Conservation (phyloP, 345 rosid species). For the Punica granatum region DNA sequence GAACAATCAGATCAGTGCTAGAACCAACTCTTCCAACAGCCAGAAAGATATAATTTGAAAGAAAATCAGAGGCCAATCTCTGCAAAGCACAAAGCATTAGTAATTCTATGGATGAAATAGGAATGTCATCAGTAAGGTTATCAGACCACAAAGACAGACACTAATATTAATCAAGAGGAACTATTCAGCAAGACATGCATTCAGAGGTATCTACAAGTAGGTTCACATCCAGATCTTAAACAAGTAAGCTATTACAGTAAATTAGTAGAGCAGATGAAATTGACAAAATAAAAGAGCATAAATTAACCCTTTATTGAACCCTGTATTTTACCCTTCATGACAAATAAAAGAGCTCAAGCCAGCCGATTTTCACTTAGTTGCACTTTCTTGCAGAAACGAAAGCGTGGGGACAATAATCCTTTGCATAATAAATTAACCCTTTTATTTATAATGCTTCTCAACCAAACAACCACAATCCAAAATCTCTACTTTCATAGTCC, state of each 20-base stretch:
- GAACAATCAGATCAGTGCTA: constrained; percentile 94
- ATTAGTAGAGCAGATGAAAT: too few relatives aligned
- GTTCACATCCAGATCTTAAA: background rate
- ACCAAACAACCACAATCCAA: background rate
- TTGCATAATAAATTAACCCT: background rate
- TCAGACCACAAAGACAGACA: background rate
- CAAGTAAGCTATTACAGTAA: background rate
- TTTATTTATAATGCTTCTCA: background rate
- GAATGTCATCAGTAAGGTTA: background rate
- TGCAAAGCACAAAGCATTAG: constrained; percentile 31
- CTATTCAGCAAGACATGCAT: background rate
- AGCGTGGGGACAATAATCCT: background rate
- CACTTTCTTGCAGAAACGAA: background rate
- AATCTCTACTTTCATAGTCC: background rate
- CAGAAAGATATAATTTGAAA: constrained; percentile 69
- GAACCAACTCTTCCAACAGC: constrained; percentile 99
- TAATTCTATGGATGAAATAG: background rate
- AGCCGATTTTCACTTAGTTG: background rate
- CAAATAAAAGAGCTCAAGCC: background rate
- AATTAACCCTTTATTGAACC: too few relatives aligned
- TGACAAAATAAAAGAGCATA: too few relatives aligned
- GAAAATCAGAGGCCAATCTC: constrained; percentile 96
- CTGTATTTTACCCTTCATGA: too few relatives aligned
- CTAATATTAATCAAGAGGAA: background rate
- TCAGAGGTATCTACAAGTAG: background rate